These are phyloP conservation scores for Tetrahymena malaccensis DNA, from an alignment of 73 alveolate species.

Conservation along the genomic window DNA sequence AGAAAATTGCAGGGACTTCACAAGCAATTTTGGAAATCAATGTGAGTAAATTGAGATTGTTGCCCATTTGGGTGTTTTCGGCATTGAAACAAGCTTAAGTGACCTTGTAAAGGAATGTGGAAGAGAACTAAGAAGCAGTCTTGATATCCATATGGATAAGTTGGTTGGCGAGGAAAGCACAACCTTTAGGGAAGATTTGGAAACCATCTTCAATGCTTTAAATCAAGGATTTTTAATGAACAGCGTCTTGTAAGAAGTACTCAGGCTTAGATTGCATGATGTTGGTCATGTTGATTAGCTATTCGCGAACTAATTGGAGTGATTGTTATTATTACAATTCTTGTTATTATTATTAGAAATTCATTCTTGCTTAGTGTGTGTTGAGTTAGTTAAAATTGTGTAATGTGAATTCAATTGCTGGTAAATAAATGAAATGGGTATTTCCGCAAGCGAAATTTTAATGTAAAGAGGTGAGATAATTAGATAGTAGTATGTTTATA, in stretches of 20 bases:
- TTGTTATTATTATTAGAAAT: not conserved
- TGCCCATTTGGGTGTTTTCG: not conserved
- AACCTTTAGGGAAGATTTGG: not conserved
- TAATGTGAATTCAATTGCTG: not conserved
- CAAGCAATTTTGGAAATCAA: not conserved
- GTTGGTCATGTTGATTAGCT: not conserved
- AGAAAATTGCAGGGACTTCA: not conserved
- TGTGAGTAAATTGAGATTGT: not conserved
- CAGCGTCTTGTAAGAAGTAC: not conserved
- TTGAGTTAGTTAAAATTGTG: not conserved
- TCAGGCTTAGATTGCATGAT: not conserved
- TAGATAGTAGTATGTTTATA: not conserved
- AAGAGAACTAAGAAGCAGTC: not conserved
- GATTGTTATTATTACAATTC: not conserved
- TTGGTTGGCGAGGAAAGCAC: not conserved
- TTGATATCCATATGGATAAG: not conserved
- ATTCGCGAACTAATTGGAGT: not conserved
- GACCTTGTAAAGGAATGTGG: not conserved
- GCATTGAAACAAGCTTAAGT: not conserved
- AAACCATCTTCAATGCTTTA: not conserved
- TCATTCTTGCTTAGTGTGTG: not conserved
- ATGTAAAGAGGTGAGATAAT: not conserved
- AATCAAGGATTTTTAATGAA: not conserved
- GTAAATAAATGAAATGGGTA: not conserved
- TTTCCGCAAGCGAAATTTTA: not conserved